These are phyloP conservation scores for Russula virescens DNA, from an alignment of 768 basidiomycete genomes.

Conservation along the genomic window DNA sequence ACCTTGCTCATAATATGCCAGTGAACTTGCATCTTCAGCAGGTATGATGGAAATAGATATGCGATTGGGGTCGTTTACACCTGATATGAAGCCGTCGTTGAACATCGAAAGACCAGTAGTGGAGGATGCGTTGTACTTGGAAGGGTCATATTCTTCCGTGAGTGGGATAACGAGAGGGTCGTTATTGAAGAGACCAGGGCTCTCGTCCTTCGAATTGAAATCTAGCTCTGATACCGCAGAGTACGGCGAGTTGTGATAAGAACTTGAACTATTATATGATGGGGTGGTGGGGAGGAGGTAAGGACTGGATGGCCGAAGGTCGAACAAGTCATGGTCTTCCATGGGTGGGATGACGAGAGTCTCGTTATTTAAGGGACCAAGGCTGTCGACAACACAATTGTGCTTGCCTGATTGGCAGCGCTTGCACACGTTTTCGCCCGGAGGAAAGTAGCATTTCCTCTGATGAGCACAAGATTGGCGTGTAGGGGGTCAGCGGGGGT, in stretches of 20 bases:
- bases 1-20: slow-evolving; percentile 52
- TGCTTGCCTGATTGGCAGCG: slow-evolving; percentile 69
- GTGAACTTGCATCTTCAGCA: slow-evolving; percentile 33
- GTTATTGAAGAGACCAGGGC: background rate
- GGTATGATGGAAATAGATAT: slow-evolving; percentile 38
- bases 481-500: slow-evolving; percentile 7
- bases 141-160: slow-evolving; percentile 52
- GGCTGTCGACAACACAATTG: slow-evolving; percentile 42
- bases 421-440: slow-evolving; percentile 64
- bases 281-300: slow-evolving; percentile 48
- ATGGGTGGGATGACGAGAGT: no score
- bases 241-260: no score
- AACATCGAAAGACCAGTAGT: slow-evolving; percentile 25
- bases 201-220: no score
- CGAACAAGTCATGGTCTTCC: slow-evolving; percentile 35
- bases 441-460: slow-evolving; percentile 86
- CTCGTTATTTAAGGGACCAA: no score
- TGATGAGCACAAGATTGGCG: slow-evolving; percentile 28
- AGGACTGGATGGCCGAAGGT: slow-evolving; percentile 32
- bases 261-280: slow-evolving; percentile 52
- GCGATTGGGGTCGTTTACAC: slow-evolving; percentile 39
- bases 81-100: slow-evolving; percentile 46
- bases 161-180: slow-evolving; percentile 23
- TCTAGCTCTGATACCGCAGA: no score
- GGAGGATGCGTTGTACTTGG: slow-evolving; percentile 54